Conservation (phyloP, 768 basidiomycete species). For the Macrocybe gigantea region DNA sequence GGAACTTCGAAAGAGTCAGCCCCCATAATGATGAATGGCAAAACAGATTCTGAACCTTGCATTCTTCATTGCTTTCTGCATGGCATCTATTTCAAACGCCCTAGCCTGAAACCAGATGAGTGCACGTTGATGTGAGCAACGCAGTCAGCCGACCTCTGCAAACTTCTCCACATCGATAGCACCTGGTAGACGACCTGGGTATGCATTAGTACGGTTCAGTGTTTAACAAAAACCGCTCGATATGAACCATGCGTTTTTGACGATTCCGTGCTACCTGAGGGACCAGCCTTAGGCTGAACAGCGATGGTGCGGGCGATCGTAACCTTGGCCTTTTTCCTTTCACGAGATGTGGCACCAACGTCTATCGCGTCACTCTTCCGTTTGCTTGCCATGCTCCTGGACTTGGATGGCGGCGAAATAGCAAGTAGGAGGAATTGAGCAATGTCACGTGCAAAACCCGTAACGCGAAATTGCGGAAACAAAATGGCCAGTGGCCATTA, state of each 20-base stretch:
- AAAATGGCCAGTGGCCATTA: not conserved
- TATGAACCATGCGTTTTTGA: slow-evolving; percentile 33
- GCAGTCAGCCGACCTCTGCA: slow-evolving; percentile 51
- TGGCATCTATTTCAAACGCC: slow-evolving; percentile 84
- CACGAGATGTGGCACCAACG: slow-evolving; percentile 35
- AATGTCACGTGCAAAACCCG: slow-evolving; percentile 8
- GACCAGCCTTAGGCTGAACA: slow-evolving; percentile 45
- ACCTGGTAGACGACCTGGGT: slow-evolving; percentile 54
- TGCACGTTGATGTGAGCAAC: slow-evolving; percentile 2
- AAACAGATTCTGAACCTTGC: slow-evolving; percentile 44
- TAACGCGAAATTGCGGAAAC: not conserved
- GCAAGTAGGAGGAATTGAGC: not conserved
- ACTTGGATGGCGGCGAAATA: not conserved
- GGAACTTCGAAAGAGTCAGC: slow-evolving; percentile 33
- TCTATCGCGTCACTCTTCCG: slow-evolving; percentile 25
- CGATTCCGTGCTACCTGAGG: slow-evolving; percentile 30
- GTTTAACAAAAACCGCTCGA: not conserved
- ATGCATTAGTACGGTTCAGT: not conserved
- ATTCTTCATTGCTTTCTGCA: slow-evolving; percentile 81
- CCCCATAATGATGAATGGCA: not conserved
- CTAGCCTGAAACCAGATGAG: slow-evolving; percentile 50
- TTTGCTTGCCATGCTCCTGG: slow-evolving; percentile 27
- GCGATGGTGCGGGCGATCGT: slow-evolving; percentile 59
- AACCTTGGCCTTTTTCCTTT: slow-evolving; percentile 69
- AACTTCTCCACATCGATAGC: slow-evolving; percentile 87